phyloP scores from a whole-genome alignment of 495 filamentous ascomycete genomes.

The Friedmanniomyces simplex region DNA sequence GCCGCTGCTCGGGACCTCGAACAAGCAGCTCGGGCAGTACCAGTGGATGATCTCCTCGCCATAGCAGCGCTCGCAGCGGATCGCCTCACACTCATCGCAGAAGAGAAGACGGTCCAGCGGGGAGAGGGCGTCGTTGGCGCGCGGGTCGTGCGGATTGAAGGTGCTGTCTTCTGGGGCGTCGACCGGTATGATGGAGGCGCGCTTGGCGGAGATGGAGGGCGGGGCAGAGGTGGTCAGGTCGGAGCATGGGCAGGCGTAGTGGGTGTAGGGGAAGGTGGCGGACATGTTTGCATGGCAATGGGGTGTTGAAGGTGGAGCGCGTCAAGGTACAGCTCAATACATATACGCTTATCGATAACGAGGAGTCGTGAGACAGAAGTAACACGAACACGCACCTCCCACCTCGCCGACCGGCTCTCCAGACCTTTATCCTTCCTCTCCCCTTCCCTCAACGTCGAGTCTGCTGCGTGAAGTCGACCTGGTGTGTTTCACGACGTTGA shows the following conservation, averaged over 20 bases:
- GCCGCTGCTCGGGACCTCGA: conserved; percentile 84
- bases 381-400: too few relatives aligned
- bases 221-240: conserved; percentile 38
- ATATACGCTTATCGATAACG: not conserved
- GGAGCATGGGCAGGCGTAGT: conserved; percentile 85
- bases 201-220: conserved; percentile 24
- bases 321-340: too few relatives aligned
- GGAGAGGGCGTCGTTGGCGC: conserved; percentile 82
- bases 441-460: too few relatives aligned
- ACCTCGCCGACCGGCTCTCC: too few relatives aligned
- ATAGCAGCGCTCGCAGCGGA: conserved; percentile 85
- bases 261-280: conserved; percentile 73
- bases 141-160: conserved; percentile 74
- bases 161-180: conserved; percentile 64
- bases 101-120: conserved; percentile 90
- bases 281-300: conserved; percentile 44
- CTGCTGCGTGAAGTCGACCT: too few relatives aligned
- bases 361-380: too few relatives aligned
- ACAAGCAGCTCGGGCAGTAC: conserved; percentile 92
- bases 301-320: not conserved
- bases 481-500: too few relatives aligned
- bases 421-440: too few relatives aligned
- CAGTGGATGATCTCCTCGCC: conserved; percentile 86
- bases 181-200: conserved; percentile 34
- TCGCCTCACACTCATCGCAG: conserved; percentile 93